Evolutionary conservation across 257 asterid genomes (phyloP), one percentile per base, ranked within the genome.

Genomic region (Solanum tarijense): DNA sequence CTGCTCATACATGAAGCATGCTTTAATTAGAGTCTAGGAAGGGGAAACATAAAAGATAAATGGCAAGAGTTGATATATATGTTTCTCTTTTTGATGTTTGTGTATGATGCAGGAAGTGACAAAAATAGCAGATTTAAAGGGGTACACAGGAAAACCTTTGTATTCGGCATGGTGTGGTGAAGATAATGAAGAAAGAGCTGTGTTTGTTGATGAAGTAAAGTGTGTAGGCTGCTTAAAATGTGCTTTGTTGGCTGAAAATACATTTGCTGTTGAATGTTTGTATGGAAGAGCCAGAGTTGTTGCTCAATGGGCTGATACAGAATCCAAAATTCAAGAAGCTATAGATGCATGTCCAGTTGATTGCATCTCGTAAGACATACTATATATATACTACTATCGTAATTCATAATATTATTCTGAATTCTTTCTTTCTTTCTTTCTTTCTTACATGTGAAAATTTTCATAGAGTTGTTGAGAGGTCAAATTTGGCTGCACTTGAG

Each of bases 261-360:
- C 99, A 16, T 96, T 96, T 84, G 97, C 98, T 11, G 86, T 96
- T 9, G 99, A 96, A 92, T 92, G 98, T 0, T 93, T 92, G 35
- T 93, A 94, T 52, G 99, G 99, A 41, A 89, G 99, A 83, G 99
- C 99, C 36, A 89, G 99, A 87, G 99, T 93, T 6, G 95, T 94
- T 87, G 93, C 96, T 55, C 99, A 96, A 25, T 96, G 99, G 98
- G 99, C 98, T 85, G 99, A 96, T 90, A 92, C 98, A 0, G 98
- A 94, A 73, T 25, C 91, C 93, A 91, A 94, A 81, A 95, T 96
- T 89, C 96, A 94, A 83, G 95, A 96, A 74, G 98, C 98, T 12
- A 95, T 96, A 3, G 96, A 87, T 20, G 84, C 95, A 4, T 96
- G 98, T 81, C 99, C 99, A 3, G 98, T 96, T 74, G 98, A 96